Percentiles rank a stretch among this genome's conserved stretches.
Evolutionary conservation across 2,329 filamentous ascomycete genomes (phyloP).

Genomic region (Plectosphaerella plurivora): DNA sequence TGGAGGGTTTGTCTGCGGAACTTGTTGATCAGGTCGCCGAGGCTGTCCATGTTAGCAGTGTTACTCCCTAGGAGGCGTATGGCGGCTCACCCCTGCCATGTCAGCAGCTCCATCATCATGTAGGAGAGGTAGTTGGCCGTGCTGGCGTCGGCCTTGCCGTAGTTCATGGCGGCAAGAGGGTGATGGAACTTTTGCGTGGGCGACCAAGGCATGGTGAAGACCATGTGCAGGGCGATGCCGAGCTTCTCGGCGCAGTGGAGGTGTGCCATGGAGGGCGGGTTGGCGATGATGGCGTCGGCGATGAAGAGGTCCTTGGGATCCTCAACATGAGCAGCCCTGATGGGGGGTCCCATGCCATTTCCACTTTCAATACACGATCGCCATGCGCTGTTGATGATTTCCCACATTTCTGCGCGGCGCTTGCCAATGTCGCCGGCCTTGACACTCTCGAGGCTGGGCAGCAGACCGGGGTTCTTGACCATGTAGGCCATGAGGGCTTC

Average conservation of each 20-base stretch:
- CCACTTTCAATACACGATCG: conserved; percentile 30
- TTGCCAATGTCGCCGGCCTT: conserved; percentile 29
- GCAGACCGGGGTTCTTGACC: conserved; percentile 32
- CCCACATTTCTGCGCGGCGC: conserved; percentile 27
- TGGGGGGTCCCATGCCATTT: conserved; percentile 19
- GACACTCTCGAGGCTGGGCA: conserved; percentile 29
- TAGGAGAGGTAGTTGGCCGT: conserved; percentile 66
- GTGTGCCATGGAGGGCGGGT: conserved; percentile 48
- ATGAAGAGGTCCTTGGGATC: conserved; percentile 35
- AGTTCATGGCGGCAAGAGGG: conserved; percentile 58
- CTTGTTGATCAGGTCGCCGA: conserved; percentile 69
- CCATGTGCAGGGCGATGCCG: conserved; percentile 43
- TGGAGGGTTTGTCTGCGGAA: conserved; percentile 59
- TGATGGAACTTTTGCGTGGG: conserved; percentile 67
- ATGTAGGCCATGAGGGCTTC: conserved; percentile 40
- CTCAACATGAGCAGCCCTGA: conserved; percentile 20
- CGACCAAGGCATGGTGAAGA: conserved; percentile 67
- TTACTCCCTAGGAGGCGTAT: neutral
- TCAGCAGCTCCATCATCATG: conserved; percentile 65
- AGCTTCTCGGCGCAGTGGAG: conserved; percentile 47
- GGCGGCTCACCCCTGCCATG: conserved; percentile 60
- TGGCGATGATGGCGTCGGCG: conserved; percentile 51
- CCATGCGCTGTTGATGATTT: conserved; percentile 33
- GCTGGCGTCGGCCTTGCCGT: conserved; percentile 53
- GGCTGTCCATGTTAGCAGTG: conserved; percentile 14